A percentile compares a stretch with the other conserved stretches of the same genome.
phyloP scores from a whole-genome alignment of 2,329 filamentous ascomycete genomes.

The Pseudopithomyces chartarum region DNA sequence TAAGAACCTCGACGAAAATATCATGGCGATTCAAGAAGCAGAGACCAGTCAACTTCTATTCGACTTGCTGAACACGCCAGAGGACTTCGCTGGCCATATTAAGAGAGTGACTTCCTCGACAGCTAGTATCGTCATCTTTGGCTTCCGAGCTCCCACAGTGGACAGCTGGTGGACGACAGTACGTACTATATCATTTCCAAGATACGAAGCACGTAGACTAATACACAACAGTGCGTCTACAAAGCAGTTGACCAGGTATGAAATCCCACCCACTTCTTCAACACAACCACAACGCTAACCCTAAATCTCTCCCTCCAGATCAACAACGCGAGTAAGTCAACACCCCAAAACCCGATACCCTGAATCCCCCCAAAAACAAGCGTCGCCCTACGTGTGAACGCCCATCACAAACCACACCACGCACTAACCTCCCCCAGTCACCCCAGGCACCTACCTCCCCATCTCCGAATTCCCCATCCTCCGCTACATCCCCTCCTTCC shows the following conservation, averaged over 20 bases:
- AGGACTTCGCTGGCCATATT: constrained; percentile 47
- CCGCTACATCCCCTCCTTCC: constrained; percentile 25
- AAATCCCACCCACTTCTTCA: background rate
- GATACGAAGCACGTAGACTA: constrained; percentile 27
- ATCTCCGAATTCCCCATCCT: constrained; percentile 32
- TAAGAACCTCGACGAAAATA: constrained; percentile 21
- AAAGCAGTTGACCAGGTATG: background rate
- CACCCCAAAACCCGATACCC: too few species aligned
- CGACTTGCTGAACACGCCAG: constrained; percentile 50
- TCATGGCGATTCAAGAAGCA: constrained; percentile 9
- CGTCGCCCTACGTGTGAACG: too few species aligned
- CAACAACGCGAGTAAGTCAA: constrained; percentile 1
- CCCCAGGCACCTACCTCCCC: constrained; percentile 14
- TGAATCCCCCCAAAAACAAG: too few species aligned
- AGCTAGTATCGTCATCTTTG: constrained; percentile 22
- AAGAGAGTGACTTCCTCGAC: constrained; percentile 26
- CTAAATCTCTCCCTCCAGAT: background rate
- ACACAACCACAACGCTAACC: background rate
- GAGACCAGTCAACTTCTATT: constrained; percentile 37
- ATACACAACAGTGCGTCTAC: background rate
- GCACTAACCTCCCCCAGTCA: constrained; percentile 11
- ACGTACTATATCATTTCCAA: constrained; percentile 8
- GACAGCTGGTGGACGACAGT: constrained; percentile 31
- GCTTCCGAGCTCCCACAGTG: constrained; percentile 15
- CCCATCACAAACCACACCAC: background rate